Base-by-base conservation (phyloP, 2,329 filamentous ascomycete genomes). In the Venturiaceae sp. region DNA sequence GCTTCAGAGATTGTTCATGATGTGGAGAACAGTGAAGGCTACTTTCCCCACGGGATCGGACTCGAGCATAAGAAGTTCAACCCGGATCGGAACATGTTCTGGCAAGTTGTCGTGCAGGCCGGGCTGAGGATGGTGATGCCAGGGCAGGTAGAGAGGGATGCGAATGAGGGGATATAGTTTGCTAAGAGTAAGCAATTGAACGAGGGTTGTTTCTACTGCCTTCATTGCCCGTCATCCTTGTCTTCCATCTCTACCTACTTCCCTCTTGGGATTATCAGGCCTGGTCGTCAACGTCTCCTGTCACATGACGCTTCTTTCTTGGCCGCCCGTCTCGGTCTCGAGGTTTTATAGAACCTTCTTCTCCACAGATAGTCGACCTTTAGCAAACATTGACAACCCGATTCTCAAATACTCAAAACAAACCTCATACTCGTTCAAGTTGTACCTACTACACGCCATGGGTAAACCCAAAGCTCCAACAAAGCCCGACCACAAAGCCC, bases 1-100 rank as follows among this genome's bases (percentile, higher is more conserved):
- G 67, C 72, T 36, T 60, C 65, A 19, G 60, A 61, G 16, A 61
- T 77, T 23, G 71, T 77, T 5, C 60, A 62, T 16, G 72, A 75
- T 64, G 67, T 75, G 13, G 64, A 66, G 58, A 21, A 39, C 7
- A 56, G 53, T 28, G 28, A 36, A 39, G 53, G 53, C 7, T 44
- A 39, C 28, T 23, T 56, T 5, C 32, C 28, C 14, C 28, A 39
- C n/a, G 53, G 53, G 4, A 30, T 54, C 11, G 32, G 52, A 54
- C 33, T 56, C n/a, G n/a, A 41, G 6, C 28, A 32, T 19, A 34
- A 19, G 30, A 56, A 21, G 16, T 32, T 50, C 14, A 50, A 50
- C 8, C 44, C 44, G 26, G 26, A 50, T 30, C 26, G 44, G 19
- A 30, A 30, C 44, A 28, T 50, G 44, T 50, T 50, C 26, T 50